A percentile compares a stretch with the other conserved stretches of the same genome.
phyloP scores from a whole-genome alignment of 805 yeast species.

The Starmerella etchellsii region DNA sequence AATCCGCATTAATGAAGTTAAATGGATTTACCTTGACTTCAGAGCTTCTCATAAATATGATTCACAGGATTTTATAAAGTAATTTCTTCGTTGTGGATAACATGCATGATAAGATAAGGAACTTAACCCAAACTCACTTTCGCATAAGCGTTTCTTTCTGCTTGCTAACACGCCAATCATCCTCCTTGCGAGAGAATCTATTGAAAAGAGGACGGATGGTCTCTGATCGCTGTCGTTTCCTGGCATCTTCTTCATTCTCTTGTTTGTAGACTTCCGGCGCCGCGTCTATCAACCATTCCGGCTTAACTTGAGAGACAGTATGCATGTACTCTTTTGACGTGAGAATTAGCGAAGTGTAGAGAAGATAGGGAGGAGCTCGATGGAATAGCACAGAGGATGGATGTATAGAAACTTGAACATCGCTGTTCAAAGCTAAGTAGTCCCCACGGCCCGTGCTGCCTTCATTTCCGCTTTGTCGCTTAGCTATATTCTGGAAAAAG shows the following conservation, averaged over 20 bases:
- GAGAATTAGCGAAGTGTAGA: conserved; percentile 72
- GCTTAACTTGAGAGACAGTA: conserved; percentile 56
- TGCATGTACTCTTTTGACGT: conserved; percentile 84
- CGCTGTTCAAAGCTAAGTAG: conserved; percentile 29
- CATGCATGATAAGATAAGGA: conserved; percentile 4
- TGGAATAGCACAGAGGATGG: conserved; percentile 71
- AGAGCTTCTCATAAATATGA: no score
- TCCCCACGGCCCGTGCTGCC: conserved; percentile 37
- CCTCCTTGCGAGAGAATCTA: conserved; percentile 44
- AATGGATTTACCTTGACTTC: no score
- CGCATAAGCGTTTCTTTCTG: conserved; percentile 16
- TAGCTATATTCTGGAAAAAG: conserved; percentile 53
- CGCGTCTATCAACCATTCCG: conserved; percentile 56
- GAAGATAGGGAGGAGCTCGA: conserved; percentile 55
- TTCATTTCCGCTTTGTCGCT: conserved; percentile 32
- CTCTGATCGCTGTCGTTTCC: conserved; percentile 40
- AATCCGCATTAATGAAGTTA: no score
- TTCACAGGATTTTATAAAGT: no score
- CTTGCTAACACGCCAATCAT: conserved; percentile 64
- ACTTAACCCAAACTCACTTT: neutral
- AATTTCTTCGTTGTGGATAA: no score
- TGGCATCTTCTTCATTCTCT: conserved; percentile 25
- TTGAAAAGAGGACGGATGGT: conserved; percentile 65
- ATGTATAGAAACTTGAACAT: conserved; percentile 52
- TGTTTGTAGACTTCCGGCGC: conserved; percentile 58